A percentile compares a stretch with the other conserved stretches of the same genome.
Evolutionary conservation across 768 basidiomycete genomes (phyloP).

Genomic region (Sporobolomyces pararoseus): DNA sequence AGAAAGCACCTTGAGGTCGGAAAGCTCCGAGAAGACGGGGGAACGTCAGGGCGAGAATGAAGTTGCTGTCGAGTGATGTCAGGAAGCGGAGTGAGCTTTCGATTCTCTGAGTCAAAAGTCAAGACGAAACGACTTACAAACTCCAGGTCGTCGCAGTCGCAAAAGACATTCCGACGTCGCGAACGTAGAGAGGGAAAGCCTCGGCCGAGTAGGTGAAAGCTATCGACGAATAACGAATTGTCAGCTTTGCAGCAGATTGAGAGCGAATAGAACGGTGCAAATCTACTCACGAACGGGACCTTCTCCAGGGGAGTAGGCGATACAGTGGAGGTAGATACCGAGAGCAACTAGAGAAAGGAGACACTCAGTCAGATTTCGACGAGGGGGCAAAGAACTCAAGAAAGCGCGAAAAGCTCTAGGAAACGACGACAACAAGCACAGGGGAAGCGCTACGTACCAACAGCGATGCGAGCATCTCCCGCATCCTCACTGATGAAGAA

Average conservation of each 20-base stretch:
- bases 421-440: constrained; percentile 43
- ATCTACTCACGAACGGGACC: constrained; percentile 28
- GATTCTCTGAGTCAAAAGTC: not conserved
- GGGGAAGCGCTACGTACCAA: not conserved
- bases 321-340: constrained; percentile 48
- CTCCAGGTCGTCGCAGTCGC: constrained; percentile 33
- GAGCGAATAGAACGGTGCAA: not conserved
- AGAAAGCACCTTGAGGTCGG: constrained; percentile 35
- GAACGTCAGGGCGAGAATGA: constrained; percentile 40
- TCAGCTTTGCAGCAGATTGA: not conserved
- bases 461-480: not conserved
- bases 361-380: constrained; percentile 44
- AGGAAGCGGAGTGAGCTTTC: not conserved
- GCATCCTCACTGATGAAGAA: no score
- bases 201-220: constrained; percentile 44
- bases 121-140: not conserved
- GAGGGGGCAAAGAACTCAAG: no score
- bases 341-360: constrained; percentile 46
- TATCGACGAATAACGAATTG: not conserved
- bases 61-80: not conserved
- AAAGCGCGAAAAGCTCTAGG: no score
- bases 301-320: constrained; percentile 37
- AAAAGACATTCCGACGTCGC: constrained; percentile 43
- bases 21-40: constrained; percentile 37
- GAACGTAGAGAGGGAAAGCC: constrained; percentile 46